Evolutionary conservation across 169 alveolate genomes (phyloP).

Genomic region (Babesia ovata): DNA sequence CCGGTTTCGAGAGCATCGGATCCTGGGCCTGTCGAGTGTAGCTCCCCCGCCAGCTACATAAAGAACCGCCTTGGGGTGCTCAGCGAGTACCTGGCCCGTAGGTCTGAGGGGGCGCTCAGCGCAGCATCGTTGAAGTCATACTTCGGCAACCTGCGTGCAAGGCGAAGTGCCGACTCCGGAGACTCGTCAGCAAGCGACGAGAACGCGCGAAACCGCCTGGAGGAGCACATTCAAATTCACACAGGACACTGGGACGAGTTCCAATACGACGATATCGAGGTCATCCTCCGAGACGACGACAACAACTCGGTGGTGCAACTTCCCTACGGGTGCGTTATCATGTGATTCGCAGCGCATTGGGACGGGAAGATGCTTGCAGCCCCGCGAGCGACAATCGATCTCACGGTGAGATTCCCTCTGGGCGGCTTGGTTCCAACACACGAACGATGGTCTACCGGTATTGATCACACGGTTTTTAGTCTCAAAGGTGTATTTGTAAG

Average conservation of each 20-base stretch:
- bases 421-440: slow-evolving; percentile 73
- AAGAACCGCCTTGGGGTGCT: slow-evolving; percentile 24
- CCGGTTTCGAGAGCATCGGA: background rate
- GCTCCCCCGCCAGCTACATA: background rate
- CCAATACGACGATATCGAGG: slow-evolving; percentile 66
- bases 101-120: slow-evolving; percentile 12
- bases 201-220: slow-evolving; percentile 46
- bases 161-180: background rate
- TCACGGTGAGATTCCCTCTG: slow-evolving; percentile 67
- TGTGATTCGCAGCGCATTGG: slow-evolving; percentile 35
- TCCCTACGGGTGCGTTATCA: slow-evolving; percentile 68
- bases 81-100: slow-evolving; percentile 42
- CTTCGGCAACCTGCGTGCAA: background rate
- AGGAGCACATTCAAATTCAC: slow-evolving; percentile 57
- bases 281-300: slow-evolving; percentile 46
- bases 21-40: no score
- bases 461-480: no score
- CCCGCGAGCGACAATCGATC: slow-evolving; percentile 59
- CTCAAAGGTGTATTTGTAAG: background rate
- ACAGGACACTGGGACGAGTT: slow-evolving; percentile 67
- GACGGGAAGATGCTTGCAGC: slow-evolving; percentile 8
- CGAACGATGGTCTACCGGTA: slow-evolving; percentile 66
- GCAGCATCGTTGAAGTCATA: slow-evolving; percentile 1
- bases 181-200: slow-evolving; percentile 16
- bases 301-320: slow-evolving; percentile 50